phyloP scores from a whole-genome alignment of 805 yeast species.

The Candida pini region DNA sequence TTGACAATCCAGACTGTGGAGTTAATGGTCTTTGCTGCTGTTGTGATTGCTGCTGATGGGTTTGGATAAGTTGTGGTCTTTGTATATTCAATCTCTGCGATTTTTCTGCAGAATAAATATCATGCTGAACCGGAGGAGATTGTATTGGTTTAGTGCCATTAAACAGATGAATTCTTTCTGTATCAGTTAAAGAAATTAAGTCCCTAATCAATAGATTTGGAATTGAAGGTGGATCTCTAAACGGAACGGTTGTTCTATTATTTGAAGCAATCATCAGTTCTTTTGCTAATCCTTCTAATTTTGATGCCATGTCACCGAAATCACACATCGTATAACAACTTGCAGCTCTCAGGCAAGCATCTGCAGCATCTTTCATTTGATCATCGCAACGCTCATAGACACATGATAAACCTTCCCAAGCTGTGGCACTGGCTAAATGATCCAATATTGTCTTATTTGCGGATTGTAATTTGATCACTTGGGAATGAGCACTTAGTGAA shows the following conservation, averaged over 20 bases:
- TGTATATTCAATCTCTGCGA: background rate
- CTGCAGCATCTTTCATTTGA: conserved; percentile 54
- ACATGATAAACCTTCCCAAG: conserved; percentile 61
- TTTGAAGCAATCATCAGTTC: conserved; percentile 36
- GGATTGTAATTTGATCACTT: conserved; percentile 49
- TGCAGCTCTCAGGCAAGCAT: conserved; percentile 50
- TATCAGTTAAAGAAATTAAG: conserved; percentile 36
- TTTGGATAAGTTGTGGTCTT: no score
- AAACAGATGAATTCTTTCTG: conserved; percentile 33
- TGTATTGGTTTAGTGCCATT: no score
- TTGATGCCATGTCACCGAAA: conserved; percentile 35
- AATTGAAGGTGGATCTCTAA: conserved; percentile 43
- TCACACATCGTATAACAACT: conserved; percentile 43
- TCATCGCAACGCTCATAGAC: conserved; percentile 61
- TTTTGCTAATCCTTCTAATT: conserved; percentile 40
- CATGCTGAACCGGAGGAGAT: no score
- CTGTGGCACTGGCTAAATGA: conserved; percentile 40
- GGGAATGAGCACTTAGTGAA: conserved; percentile 62
- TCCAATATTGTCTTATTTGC: conserved; percentile 36
- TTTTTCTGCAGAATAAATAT: no score
- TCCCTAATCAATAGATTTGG: conserved; percentile 38
- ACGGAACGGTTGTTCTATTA: conserved; percentile 40
- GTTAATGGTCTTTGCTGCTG: background rate
- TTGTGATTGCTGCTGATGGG: background rate
- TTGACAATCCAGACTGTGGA: background rate